Base-by-base conservation (phyloP, 2,329 filamentous ascomycete genomes). In the Fusarium oligoseptatum region DNA sequence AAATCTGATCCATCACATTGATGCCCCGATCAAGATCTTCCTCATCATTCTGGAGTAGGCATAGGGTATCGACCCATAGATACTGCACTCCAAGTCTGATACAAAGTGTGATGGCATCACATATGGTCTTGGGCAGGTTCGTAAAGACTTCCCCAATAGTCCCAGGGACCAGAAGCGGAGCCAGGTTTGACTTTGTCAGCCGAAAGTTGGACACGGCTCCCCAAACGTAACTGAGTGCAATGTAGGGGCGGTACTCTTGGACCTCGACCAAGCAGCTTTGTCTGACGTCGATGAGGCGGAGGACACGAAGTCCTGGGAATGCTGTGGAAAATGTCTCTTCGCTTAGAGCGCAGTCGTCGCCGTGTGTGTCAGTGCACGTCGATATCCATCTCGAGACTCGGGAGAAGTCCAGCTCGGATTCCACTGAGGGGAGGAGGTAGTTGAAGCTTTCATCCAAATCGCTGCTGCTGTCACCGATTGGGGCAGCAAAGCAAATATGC, bases 211-310 rank as follows among this genome's bases (percentile, higher is more conserved):
- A 37, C 3, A 71, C 71, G 6, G 43, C 29, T 1, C 71, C 71
- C 71, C 66, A 74, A 20, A 74, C 60, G 22, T 70, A 74, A 24
- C 71, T 74, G 2, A 74, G 24, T 2, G 71, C 71, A 2, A 74
- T 20, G 12, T 74, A 74, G 5, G 71, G 39, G n/a, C 55, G 60
- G 3, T 55, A 36, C 1, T n/a, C 11, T 3, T 56, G 1, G 0
- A 68, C 52, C 15, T 68, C 64, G 2, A 73, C 9, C 2, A 73
- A 10, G 2, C 70, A 62, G 12, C 43, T 8, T 48, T 4, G 7
- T 15, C 22, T 24, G 43, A 27, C 43, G 43, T 48, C 43, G 1
- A 73, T 45, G 14, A 68, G 29, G 3, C 41, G 12, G 0, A 73
- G 50, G 15, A 34, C 52, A 2, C 43, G 68, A 55, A 73, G 71